Evolutionary conservation across 805 yeast species (phyloP), one percentile per base, ranked within the genome.

Genomic region (Candida nitratophila): DNA sequence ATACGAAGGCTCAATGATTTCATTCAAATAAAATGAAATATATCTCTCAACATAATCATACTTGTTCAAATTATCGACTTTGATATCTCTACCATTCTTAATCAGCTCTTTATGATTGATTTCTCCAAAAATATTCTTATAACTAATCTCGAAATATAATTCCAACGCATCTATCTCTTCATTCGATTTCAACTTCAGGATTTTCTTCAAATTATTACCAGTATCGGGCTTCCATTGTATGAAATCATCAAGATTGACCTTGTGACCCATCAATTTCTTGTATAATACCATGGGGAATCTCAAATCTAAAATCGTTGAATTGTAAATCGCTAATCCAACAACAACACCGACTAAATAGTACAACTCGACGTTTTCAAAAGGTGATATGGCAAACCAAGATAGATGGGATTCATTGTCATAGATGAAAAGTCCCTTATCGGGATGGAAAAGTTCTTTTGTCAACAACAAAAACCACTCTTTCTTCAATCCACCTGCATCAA

Each of bases 401-500:
- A 73, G 69, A 41, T 78, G 71, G 10, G 95, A 84, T 48, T 81
- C 88, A 19, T 81, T 85, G 37, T 80, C 76, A 50, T 77, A 76
- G 9, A 65, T 57, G 48, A 93, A 81, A 60, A 89, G 70, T 0
- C 87, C 88, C 29, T 79, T 76, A 39, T 69, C 67, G 2, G 89
- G 84, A 54, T 74, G 76, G 57, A 90, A 85, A 2, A 91, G 60
- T 22, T 83, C 82, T 46, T 76, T 76, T 1, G 86, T 80, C 34
- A 93, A 66, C 34, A 90, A 63, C 40, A 79, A 68, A 61, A 93
- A 90, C 99, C 99, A 91, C 56, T 91, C 99, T 56, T 89, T 90
- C 54, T 83, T 79, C 46, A 91, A 70, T 0, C 99, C 99, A 2
- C 99, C 98, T 1, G 89, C 97, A 66, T 91, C 99, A 20, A 91